phyloP scores from a whole-genome alignment of 2,329 filamentous ascomycete species.

The Samsoniella hepiali region DNA sequence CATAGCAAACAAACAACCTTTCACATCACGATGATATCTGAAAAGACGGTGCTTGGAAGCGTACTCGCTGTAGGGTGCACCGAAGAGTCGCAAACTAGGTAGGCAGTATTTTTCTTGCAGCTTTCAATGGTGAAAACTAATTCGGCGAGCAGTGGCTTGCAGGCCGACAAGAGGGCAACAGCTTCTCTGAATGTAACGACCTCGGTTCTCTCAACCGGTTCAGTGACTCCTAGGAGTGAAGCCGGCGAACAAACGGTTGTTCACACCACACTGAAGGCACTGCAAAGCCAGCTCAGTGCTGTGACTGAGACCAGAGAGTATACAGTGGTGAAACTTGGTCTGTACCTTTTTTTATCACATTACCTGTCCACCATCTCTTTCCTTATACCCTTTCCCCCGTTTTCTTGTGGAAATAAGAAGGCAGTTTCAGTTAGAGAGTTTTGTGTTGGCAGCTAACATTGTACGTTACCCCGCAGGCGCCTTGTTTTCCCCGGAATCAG shows the following conservation, averaged over 20 bases:
- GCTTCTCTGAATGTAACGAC: not conserved
- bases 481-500: conserved; percentile 4
- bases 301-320: not conserved
- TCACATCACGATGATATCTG: not conserved
- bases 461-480: conserved; percentile 1
- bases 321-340: not conserved
- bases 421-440: not conserved
- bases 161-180: conserved; percentile 13
- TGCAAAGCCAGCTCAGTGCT: conserved; percentile 1
- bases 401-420: not conserved
- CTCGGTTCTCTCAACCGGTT: not conserved
- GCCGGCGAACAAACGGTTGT: not conserved
- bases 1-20: not conserved
- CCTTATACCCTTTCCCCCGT: not conserved
- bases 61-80: not conserved
- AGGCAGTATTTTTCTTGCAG: not conserved
- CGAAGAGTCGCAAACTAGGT: conserved; percentile 3
- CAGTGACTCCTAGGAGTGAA: not conserved
- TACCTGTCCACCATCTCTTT: not conserved
- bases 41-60: not conserved
- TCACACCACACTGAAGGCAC: not conserved
- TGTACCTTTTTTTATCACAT: not conserved
- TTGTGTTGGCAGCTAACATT: not conserved
- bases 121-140: conserved; percentile 3
- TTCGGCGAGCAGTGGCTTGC: conserved; percentile 7